Percentiles rank a stretch among this genome's conserved stretches.
Conservation (phyloP, 2,329 filamentous ascomycete genomes). For the Rhinocladiella mackenziei region DNA sequence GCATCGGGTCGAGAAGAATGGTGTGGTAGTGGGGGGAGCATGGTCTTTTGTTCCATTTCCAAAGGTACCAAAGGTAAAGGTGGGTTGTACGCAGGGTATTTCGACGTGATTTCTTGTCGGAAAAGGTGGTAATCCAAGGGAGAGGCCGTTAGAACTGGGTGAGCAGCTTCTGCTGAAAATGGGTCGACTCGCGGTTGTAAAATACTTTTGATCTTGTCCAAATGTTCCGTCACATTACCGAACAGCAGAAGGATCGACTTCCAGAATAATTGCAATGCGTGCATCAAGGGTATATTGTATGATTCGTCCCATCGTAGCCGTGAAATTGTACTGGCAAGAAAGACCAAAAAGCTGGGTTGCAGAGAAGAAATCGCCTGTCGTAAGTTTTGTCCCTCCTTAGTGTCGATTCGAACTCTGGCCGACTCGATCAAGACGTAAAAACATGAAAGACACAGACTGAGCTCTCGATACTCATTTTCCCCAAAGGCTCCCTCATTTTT, state of each 20-base stretch:
- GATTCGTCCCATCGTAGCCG: slow-evolving; percentile 63
- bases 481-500: slow-evolving; percentile 24
- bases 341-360: slow-evolving; percentile 26
- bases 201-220: slow-evolving; percentile 68
- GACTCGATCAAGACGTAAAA: slow-evolving; percentile 30
- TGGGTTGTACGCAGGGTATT: slow-evolving; percentile 94
- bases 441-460: slow-evolving; percentile 28
- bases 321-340: slow-evolving; percentile 27
- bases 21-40: slow-evolving; percentile 78
- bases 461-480: slow-evolving; percentile 26
- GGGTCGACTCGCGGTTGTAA: slow-evolving; percentile 56
- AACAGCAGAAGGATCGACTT: slow-evolving; percentile 84
- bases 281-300: slow-evolving; percentile 53
- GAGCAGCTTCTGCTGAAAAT: slow-evolving; percentile 60
- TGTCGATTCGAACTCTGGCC: slow-evolving; percentile 18
- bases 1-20: slow-evolving; percentile 63
- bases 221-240: slow-evolving; percentile 65
- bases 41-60: slow-evolving; percentile 84
- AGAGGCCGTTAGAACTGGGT: slow-evolving; percentile 72
- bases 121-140: slow-evolving; percentile 95
- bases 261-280: slow-evolving; percentile 82
- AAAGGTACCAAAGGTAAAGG: slow-evolving; percentile 77
- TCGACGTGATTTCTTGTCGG: slow-evolving; percentile 92
- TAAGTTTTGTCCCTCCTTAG: slow-evolving; percentile 15
- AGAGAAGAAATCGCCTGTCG: slow-evolving; percentile 19